phyloP scores from a whole-genome alignment of 2,329 filamentous ascomycete genomes.

The Clarireedia monteithiana region DNA sequence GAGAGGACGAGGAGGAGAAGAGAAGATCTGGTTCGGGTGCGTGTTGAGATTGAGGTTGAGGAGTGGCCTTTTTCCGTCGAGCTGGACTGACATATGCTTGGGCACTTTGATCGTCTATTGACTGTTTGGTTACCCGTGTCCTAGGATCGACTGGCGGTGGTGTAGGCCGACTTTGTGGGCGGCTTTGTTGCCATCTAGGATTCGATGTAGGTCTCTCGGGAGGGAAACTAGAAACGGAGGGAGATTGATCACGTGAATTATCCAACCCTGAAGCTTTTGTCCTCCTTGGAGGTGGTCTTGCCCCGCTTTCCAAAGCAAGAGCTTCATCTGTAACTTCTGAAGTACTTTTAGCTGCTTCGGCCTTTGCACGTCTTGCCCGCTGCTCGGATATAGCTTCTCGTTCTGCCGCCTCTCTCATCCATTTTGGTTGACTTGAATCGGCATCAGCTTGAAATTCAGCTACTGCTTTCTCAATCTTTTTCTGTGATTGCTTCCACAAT shows the following conservation, averaged over 20 bases:
- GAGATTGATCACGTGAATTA: slow-evolving; percentile 41
- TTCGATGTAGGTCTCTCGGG: slow-evolving; percentile 37
- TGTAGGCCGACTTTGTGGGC: slow-evolving; percentile 12
- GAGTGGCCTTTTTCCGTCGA: slow-evolving; percentile 61
- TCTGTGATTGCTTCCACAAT: slow-evolving; percentile 90
- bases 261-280: slow-evolving; percentile 22
- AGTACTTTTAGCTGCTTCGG: slow-evolving; percentile 4
- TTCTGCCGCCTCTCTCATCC: slow-evolving; percentile 63
- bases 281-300: slow-evolving; percentile 42
- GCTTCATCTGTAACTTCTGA: slow-evolving; percentile 60
- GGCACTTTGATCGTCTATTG: slow-evolving; percentile 70
- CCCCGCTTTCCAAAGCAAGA: slow-evolving; percentile 66
- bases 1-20: slow-evolving; percentile 35
- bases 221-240: slow-evolving; percentile 38
- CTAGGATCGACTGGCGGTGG: slow-evolving; percentile 38
- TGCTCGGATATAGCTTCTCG: slow-evolving; percentile 29
- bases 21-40: slow-evolving; percentile 56
- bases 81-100: slow-evolving; percentile 85
- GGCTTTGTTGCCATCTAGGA: slow-evolving; percentile 52
- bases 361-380: slow-evolving; percentile 18
- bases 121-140: slow-evolving; percentile 61
- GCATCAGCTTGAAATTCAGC: slow-evolving; percentile 71
- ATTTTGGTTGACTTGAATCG: slow-evolving; percentile 79
- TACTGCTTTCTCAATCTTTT: slow-evolving; percentile 86
- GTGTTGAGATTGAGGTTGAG: slow-evolving; percentile 28